Base-by-base conservation (phyloP, 2,329 filamentous ascomycete genomes). In the Ustulina deusta region DNA sequence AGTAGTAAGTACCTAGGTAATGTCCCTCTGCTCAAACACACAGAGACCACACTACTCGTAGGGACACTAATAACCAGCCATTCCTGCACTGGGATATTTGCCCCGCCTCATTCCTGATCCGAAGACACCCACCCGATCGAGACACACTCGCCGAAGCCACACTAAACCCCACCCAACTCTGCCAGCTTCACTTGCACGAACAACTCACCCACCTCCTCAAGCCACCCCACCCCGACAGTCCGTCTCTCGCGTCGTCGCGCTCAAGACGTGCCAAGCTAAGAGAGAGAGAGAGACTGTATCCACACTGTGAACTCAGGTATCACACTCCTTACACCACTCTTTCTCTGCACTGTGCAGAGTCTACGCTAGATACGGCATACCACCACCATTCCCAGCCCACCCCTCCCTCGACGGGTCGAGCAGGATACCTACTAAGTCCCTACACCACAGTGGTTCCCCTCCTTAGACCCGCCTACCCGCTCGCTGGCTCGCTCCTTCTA, bases 401-500 rank as follows among this genome's bases (percentile, higher is more conserved):
- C 55, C 58, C 61, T 56, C 67, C 61, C 68, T 59, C 65, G 65
- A 63, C 55, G 54, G 65, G 61, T 65, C 59, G 66, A 63, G 62
- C 61, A 65, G 56, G 58, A 59, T 63, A 65, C 25, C 25, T 52
- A 40, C 38, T 40, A 40, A 7, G 9, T 40, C 10, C 38, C 38
- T 40, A 52, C 27, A 7, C 27, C 29, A 51, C 61, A 62, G 63
- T 52, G 64, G 55, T 65, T 64, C 67, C 65, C 65, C 64, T 63
- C 65, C 62, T 66, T 66, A 48, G 65, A 32, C 65, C 68, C 68
- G 64, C 68, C 68, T 54, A 59, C 62, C 64, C 57, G 57, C 66
- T 65, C 63, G 69, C 69, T 68, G 65, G 68, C 66, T 70, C 65
- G 68, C 62, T 70, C 66, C 66, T 69, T 66, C 38, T 66, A 59